Percentiles rank a stretch among this genome's conserved stretches.
Conservation (phyloP, 129 eudicot species). For the Tanacetum coccineum region DNA sequence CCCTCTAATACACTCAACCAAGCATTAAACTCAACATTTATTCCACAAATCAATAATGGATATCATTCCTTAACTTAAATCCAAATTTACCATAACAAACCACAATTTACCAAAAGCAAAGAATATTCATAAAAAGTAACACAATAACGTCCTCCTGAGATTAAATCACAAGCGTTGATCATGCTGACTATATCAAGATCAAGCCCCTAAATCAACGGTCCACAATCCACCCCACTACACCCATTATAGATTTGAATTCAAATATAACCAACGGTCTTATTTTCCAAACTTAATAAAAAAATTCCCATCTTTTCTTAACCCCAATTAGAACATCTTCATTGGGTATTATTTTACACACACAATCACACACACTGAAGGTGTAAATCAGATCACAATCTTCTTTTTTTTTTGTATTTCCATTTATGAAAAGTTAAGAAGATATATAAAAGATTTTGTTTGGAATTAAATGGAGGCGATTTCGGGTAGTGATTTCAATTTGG, state of each 20-base stretch:
- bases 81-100: not conserved
- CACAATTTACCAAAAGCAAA: not conserved
- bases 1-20: no score
- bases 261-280: constrained; percentile 35
- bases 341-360: no score
- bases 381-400: not conserved
- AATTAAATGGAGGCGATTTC: constrained; percentile 59
- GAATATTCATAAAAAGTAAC: not conserved
- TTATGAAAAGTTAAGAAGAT: constrained; percentile 19
- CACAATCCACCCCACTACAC: constrained; percentile 17
- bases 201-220: constrained; percentile 21
- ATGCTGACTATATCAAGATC: constrained; percentile 18
- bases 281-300: constrained; percentile 31
- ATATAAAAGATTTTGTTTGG: constrained; percentile 13
- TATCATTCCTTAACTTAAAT: not conserved
- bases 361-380: constrained; percentile 5
- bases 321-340: not conserved
- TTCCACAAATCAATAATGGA: no score
- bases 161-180: constrained; percentile 22
- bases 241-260: constrained; percentile 32
- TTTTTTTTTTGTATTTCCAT: constrained; percentile 21
- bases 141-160: not conserved
- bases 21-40: no score
- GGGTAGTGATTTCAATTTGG: constrained; percentile 56
- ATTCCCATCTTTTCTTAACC: constrained; percentile 14